phyloP scores from a whole-genome alignment of 495 filamentous ascomycete species.

The Hypoxylon fragiforme region DNA sequence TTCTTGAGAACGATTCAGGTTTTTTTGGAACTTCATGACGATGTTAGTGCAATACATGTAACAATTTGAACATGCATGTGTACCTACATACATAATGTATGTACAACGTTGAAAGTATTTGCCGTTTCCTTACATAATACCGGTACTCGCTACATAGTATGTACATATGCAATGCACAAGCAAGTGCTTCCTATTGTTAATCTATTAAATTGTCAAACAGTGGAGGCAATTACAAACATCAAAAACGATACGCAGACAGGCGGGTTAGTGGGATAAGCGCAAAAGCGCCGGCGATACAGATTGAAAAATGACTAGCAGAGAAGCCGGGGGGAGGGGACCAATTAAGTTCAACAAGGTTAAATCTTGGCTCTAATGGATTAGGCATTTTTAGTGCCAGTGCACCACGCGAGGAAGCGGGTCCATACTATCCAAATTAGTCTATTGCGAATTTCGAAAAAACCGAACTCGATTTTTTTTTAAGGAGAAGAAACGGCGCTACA shows the following conservation, averaged over 20 bases:
- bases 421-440: conserved; percentile 19
- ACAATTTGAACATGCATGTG: neutral
- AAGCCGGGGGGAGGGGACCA: too few species aligned
- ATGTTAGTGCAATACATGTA: too few species aligned
- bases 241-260: neutral
- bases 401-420: conserved; percentile 21
- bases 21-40: too few species aligned
- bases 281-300: too few species aligned
- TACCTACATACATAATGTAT: too few species aligned
- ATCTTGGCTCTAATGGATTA: conserved; percentile 28
- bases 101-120: too few species aligned
- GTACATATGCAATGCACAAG: conserved; percentile 20
- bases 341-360: neutral
- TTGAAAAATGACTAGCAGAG: conserved; percentile 15
- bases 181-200: conserved; percentile 20
- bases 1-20: too few species aligned
- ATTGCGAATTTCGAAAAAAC: conserved; percentile 23
- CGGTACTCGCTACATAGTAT: too few species aligned
- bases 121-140: too few species aligned
- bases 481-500: conserved; percentile 16
- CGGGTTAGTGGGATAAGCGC: conserved; percentile 2
- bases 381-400: conserved; percentile 20
- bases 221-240: conserved; percentile 2
- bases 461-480: conserved; percentile 2
- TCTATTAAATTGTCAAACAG: conserved; percentile 11